phyloP scores from a whole-genome alignment of 768 basidiomycete genomes.

The Naganishia friedmannii region DNA sequence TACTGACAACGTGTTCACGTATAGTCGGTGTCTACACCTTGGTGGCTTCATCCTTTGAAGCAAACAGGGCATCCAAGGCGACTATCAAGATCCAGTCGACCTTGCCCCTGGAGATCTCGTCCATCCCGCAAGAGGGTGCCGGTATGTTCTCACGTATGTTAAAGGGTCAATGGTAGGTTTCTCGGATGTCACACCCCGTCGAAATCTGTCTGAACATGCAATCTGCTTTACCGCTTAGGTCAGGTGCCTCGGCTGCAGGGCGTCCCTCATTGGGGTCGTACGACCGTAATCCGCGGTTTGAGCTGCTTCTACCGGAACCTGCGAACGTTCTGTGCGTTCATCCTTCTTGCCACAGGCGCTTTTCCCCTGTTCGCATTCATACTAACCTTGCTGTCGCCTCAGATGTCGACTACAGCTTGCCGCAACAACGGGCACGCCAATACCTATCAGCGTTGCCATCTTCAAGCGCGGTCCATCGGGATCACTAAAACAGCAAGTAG shows the following conservation, averaged over 20 bases:
- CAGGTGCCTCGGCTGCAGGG: constrained; percentile 62
- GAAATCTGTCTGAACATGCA: background rate
- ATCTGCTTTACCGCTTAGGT: constrained; percentile 55
- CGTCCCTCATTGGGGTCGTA: constrained; percentile 68
- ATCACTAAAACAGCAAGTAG: constrained; percentile 52
- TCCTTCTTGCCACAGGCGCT: background rate
- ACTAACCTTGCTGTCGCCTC: background rate
- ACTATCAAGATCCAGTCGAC: constrained; percentile 65
- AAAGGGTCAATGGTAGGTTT: constrained; percentile 69
- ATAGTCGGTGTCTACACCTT: constrained; percentile 76
- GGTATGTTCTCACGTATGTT: constrained; percentile 76
- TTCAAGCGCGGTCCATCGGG: constrained; percentile 54
- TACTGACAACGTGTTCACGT: background rate
- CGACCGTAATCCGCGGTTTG: constrained; percentile 66
- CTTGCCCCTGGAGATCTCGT: constrained; percentile 60
- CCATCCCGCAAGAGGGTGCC: constrained; percentile 80
- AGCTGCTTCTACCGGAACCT: constrained; percentile 54
- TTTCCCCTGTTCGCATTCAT: background rate
- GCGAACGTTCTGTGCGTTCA: constrained; percentile 37
- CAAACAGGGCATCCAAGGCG: constrained; percentile 66
- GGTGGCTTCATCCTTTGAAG: constrained; percentile 80
- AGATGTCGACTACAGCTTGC: constrained; percentile 41
- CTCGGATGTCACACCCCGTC: background rate
- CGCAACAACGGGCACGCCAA: constrained; percentile 12
- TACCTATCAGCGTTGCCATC: constrained; percentile 46